A percentile compares a stretch with the other conserved stretches of the same genome.
Conservation (phyloP, 495 filamentous ascomycete genomes). For the Niebla homalea region DNA sequence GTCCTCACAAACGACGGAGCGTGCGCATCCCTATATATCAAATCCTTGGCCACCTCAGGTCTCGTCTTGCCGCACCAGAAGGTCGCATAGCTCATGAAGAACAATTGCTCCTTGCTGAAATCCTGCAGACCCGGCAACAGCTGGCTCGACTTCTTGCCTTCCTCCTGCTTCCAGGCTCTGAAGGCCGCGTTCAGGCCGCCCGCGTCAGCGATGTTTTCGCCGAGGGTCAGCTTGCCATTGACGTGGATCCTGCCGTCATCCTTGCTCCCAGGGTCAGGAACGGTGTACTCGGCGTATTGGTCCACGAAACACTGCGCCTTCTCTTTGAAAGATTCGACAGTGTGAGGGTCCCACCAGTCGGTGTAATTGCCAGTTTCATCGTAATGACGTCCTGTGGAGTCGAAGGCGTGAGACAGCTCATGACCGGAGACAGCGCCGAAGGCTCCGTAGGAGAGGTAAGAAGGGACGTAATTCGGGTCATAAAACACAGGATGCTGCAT, state of each 20-base stretch:
- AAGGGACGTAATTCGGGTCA: conserved; percentile 39
- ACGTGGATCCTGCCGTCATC: conserved; percentile 37
- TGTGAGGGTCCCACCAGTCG: conserved; percentile 58
- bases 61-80: conserved; percentile 58
- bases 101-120: conserved; percentile 60
- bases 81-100: conserved; percentile 54
- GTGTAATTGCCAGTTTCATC: conserved; percentile 53
- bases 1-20: conserved; percentile 48
- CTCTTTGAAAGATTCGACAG: conserved; percentile 46
- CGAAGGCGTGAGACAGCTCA: conserved; percentile 63
- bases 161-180: conserved; percentile 51
- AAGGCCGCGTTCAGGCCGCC: conserved; percentile 55
- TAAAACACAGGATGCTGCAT: conserved; percentile 60
- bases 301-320: conserved; percentile 58
- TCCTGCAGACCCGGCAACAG: conserved; percentile 48
- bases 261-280: conserved; percentile 37
- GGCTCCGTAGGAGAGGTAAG: conserved; percentile 56
- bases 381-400: conserved; percentile 53
- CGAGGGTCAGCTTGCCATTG: conserved; percentile 53
- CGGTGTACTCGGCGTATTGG: conserved; percentile 52
- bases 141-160: conserved; percentile 37
- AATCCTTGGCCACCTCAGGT: conserved; percentile 39
- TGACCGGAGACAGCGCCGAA: conserved; percentile 61
- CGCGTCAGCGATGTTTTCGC: conserved; percentile 68
- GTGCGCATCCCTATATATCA: conserved; percentile 51